Percentiles rank a stretch among this genome's conserved stretches.
Evolutionary conservation across 2,329 filamentous ascomycete genomes (phyloP).

Genomic region (Arthrocladium fulminans): DNA sequence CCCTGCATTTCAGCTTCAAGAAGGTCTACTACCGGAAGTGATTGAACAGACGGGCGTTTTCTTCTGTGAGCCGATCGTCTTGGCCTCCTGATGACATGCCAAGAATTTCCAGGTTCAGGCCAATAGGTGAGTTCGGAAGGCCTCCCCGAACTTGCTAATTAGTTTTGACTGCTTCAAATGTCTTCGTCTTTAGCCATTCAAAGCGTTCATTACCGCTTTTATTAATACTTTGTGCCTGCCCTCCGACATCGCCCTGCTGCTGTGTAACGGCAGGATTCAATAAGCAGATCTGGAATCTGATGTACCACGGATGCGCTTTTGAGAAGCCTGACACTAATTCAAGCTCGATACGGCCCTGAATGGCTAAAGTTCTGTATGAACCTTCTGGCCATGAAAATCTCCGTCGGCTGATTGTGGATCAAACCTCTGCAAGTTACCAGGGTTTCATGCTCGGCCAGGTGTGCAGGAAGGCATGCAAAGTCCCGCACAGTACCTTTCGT

Average conservation of each 20-base stretch:
- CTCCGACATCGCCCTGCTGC: slow-evolving; percentile 3
- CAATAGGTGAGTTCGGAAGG: slow-evolving; percentile 9
- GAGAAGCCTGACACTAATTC: slow-evolving; percentile 1
- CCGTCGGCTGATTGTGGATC: slow-evolving; percentile 7
- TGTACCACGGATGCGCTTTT: slow-evolving; percentile 10
- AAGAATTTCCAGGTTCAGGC: background rate
- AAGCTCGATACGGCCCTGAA: background rate
- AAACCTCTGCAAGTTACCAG: slow-evolving; percentile 2
- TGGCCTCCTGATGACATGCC: background rate
- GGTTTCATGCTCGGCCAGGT: slow-evolving; percentile 8
- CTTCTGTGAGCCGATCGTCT: background rate
- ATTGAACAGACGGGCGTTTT: slow-evolving; percentile 10
- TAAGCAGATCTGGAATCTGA: slow-evolving; percentile 2
- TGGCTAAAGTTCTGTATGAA: background rate
- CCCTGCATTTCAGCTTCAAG: slow-evolving; percentile 98
- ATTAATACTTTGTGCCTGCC: no score
- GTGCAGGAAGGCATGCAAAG: slow-evolving; percentile 8
- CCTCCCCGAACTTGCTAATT: slow-evolving; percentile 5
- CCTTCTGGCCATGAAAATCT: slow-evolving; percentile 4
- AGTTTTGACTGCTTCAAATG: background rate
- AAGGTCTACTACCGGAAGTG: slow-evolving; percentile 57
- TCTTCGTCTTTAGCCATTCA: background rate
- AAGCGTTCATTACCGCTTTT: no score
- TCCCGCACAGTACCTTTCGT: slow-evolving; percentile 8
- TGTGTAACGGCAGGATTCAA: background rate